These are phyloP conservation scores for Hypoxylon trugodes DNA, from an alignment of 495 filamentous ascomycete genomes.

Conservation along the genomic window DNA sequence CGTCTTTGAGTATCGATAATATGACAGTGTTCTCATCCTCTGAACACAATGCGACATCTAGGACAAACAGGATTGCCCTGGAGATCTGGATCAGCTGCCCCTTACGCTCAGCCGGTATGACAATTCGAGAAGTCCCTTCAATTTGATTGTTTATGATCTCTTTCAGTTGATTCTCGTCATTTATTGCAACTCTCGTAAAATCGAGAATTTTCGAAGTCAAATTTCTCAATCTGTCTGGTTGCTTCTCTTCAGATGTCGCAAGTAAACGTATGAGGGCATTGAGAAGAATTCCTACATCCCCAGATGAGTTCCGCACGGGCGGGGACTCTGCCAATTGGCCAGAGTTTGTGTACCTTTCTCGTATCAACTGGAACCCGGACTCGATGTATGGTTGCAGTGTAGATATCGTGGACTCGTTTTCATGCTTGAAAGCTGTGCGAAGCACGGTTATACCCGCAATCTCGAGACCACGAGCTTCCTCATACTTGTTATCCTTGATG, in stretches of 20 bases:
- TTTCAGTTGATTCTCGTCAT: background rate
- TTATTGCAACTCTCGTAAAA: background rate
- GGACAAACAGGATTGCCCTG: background rate
- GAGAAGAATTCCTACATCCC: constrained; percentile 1
- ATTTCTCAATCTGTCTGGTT: background rate
- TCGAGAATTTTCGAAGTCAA: background rate
- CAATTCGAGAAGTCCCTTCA: background rate
- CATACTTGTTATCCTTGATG: background rate
- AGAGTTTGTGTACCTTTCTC: background rate
- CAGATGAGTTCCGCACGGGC: background rate
- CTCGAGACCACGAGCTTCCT: background rate
- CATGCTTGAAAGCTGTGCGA: background rate
- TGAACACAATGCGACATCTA: background rate
- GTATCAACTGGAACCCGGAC: background rate
- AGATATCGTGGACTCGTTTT: background rate
- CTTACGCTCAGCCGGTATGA: background rate
- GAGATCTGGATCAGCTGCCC: background rate
- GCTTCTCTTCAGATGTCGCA: background rate
- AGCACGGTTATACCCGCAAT: background rate
- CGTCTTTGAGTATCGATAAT: background rate
- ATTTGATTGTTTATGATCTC: background rate
- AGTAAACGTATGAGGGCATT: constrained; percentile 2
- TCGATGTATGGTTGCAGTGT: background rate
- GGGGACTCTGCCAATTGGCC: background rate
- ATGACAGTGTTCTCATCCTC: background rate